phyloP scores from a whole-genome alignment of 306 rosid species.

The Vicia villosa region DNA sequence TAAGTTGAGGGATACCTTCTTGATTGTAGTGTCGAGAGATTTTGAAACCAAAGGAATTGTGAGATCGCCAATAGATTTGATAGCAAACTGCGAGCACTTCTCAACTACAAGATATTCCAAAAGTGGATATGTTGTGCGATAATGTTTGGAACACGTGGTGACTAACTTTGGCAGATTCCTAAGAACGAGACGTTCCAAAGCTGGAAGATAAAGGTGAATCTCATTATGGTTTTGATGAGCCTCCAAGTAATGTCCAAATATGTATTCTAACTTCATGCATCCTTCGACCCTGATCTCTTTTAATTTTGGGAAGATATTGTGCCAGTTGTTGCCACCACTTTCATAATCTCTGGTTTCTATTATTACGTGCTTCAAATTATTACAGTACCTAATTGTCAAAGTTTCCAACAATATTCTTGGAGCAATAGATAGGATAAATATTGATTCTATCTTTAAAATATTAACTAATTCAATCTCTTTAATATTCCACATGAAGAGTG shows the following conservation, averaged over 20 bases:
- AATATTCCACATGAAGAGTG: background rate
- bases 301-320: conserved; percentile 2
- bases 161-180: background rate
- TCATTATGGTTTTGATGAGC: background rate
- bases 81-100: too few species aligned
- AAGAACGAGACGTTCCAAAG: background rate
- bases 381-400: background rate
- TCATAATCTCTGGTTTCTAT: background rate
- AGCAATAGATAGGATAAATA: conserved; percentile 20
- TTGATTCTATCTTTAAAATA: background rate
- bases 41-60: too few species aligned
- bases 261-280: background rate
- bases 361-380: background rate
- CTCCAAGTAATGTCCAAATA: conserved; percentile 8
- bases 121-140: background rate
- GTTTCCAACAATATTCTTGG: background rate
- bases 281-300: background rate
- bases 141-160: background rate
- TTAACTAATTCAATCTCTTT: background rate
- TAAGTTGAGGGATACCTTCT: background rate
- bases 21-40: too few species aligned
- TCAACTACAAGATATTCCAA: background rate
- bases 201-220: background rate
- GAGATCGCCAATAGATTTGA: background rate
- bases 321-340: background rate